A percentile compares a stretch with the other conserved stretches of the same genome.
phyloP scores from a whole-genome alignment of 2,329 filamentous ascomycete species.

The Penicillium olsonii region DNA sequence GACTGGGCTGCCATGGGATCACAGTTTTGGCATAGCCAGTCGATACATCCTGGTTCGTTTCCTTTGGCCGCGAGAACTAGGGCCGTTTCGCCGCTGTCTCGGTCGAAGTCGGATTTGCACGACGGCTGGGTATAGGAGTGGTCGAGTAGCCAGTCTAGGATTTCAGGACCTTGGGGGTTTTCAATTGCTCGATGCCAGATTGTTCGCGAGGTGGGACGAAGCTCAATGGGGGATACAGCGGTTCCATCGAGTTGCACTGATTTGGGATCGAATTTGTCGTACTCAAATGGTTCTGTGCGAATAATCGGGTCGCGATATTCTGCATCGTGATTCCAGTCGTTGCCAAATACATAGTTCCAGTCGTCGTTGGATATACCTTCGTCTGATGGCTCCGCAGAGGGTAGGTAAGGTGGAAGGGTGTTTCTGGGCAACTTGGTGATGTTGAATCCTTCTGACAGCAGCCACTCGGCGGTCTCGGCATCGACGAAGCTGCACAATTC shows the following conservation, averaged over 20 bases:
- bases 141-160: conserved; percentile 1
- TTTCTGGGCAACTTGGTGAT: conserved; percentile 4
- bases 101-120: not conserved
- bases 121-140: not conserved
- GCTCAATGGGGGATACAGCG: not conserved
- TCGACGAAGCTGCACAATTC: conserved; percentile 3
- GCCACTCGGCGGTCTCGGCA: not conserved
- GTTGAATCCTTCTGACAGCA: conserved; percentile 4
- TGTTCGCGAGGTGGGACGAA: conserved; percentile 2
- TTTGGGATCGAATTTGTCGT: not conserved
- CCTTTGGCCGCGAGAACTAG: not conserved
- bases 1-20: not conserved
- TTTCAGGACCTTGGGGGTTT: not conserved
- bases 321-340: not conserved
- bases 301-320: conserved; percentile 2
- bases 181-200: conserved; percentile 7
- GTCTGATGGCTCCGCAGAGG: not conserved
- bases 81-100: not conserved
- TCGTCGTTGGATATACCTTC: not conserved
- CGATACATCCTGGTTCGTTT: not conserved
- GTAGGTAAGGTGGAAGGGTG: conserved; percentile 2
- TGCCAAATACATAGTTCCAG: not conserved
- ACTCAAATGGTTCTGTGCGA: not conserved
- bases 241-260: not conserved
- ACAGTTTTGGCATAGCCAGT: conserved; percentile 5